Evolutionary conservation across 331 rosid species (phyloP), one percentile per base, ranked within the genome.

Genomic region (Saraca asoca): DNA sequence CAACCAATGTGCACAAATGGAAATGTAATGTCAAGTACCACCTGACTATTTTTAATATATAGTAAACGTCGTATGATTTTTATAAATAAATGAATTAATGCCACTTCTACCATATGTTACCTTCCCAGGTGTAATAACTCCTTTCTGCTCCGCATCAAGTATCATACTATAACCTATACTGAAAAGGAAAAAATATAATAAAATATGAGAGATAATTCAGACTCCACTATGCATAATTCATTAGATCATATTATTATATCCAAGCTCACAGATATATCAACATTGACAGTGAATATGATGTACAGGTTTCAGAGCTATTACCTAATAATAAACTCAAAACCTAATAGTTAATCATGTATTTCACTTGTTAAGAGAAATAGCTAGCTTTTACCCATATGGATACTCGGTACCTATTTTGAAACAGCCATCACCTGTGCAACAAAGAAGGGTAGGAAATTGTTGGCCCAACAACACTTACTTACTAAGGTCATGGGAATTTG

Each of bases 81-180:
- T 65, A 44, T 70, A 58, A n/a, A 24, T 24, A 24, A 46, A 51
- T 51, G 59, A 62, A 17, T 33, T 42, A 18, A 9, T 62, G 41
- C 42, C 31, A 34, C 58, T 74, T 66, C 56, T 37, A 51, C 46
- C 11, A 42, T 65, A 10, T 13, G 63, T 49, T 84, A 93, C 98
- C 99, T 90, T 85, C 65, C 99, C 97, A 70, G 99, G 97, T 2
- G 88, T 81, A 62, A 94, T 94, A 64, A 58, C 80, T 71, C 97
- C 99, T 79, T 67, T 83, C 81, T 88, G 79, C 80, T 94, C 99
- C 45, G 99, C 99, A 81, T 94, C 97, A 55, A 70, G 17, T 70
- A 94, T 86, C 99, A 94, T 94, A 74, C 96, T 90, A 77, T 78
- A 63, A 34, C 99, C 99, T 58, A 94, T 94, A 82, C 98, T 93